Percentiles rank a stretch among this genome's conserved stretches.
Conservation (phyloP, 495 filamentous ascomycete genomes). For the Podospora sp. region DNA sequence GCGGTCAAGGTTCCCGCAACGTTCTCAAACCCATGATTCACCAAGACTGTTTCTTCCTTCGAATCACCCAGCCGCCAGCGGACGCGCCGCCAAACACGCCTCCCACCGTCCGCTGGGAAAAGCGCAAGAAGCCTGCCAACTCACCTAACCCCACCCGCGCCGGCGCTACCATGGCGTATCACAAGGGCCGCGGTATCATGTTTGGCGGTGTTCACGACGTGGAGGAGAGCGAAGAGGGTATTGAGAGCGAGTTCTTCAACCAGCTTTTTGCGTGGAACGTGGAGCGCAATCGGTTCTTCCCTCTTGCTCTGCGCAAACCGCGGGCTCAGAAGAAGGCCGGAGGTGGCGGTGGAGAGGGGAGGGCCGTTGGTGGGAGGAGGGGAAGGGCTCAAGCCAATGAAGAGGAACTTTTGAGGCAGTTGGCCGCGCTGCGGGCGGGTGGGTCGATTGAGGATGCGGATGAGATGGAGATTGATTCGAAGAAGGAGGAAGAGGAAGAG, state of each 20-base stretch:
- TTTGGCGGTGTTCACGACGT: constrained; percentile 97
- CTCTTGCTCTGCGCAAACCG: constrained; percentile 72
- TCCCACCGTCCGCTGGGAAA: constrained; percentile 84
- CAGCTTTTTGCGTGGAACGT: constrained; percentile 86
- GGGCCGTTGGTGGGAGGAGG: constrained; percentile 56
- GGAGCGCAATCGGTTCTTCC: constrained; percentile 92
- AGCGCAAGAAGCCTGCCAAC: constrained; percentile 89
- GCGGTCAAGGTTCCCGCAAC: constrained; percentile 61
- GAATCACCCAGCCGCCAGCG: constrained; percentile 69
- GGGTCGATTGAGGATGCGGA: constrained; percentile 52
- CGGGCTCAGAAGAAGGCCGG: constrained; percentile 58
- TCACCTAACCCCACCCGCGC: constrained; percentile 80
- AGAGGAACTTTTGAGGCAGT: constrained; percentile 82
- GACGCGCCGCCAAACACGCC: constrained; percentile 62
- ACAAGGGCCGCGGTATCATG: constrained; percentile 87
- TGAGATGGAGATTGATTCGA: constrained; percentile 56
- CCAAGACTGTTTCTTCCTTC: constrained; percentile 91
- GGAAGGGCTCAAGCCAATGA: constrained; percentile 81
- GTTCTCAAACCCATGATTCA: constrained; percentile 84
- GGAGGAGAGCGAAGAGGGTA: constrained; percentile 89
- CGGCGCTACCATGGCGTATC: constrained; percentile 87
- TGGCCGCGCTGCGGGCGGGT: constrained; percentile 67
- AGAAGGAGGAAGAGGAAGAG: constrained; percentile 46
- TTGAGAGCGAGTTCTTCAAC: constrained; percentile 96
- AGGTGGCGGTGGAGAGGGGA: constrained; percentile 48